Conservation (phyloP, 495 filamentous ascomycete genomes). For the Collariella sp. region DNA sequence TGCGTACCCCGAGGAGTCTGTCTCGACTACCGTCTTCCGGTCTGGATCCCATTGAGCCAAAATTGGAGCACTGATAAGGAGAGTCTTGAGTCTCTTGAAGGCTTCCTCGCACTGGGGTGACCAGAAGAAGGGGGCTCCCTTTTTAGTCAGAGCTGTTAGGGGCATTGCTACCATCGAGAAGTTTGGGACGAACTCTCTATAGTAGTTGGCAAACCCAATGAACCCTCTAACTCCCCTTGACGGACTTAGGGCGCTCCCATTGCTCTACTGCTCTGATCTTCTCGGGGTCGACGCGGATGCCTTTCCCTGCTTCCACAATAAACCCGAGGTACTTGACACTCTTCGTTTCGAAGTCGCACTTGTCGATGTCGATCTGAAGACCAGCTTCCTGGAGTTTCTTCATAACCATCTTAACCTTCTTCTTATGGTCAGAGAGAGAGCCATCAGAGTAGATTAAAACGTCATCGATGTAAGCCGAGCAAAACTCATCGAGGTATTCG, state of each 20-base stretch:
- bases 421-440: neutral
- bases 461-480: slow-evolving; percentile 1
- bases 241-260: neutral
- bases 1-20: neutral
- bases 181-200: neutral
- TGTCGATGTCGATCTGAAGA: neutral
- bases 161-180: neutral
- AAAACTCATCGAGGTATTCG: slow-evolving; percentile 21
- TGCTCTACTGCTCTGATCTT: neutral
- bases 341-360: neutral
- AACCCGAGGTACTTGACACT: neutral
- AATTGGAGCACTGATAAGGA: neutral
- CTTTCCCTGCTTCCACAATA: neutral
- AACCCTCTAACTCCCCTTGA: neutral
- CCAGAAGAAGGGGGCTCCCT: neutral
- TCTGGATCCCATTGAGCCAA: neutral
- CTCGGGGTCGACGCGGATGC: neutral
- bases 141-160: neutral
- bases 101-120: neutral
- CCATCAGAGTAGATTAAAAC: slow-evolving; percentile 2
- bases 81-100: neutral
- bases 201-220: neutral
- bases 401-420: neutral
- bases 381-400: neutral
- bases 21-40: neutral